phyloP scores from a whole-genome alignment of 176 grass and related monocot species.

The Sorghum bicolor region Sorghum_bicolor_NCBIv3 NC_012870.2:68066501-68067000 shows the following conservation, averaged over 20 bases:
- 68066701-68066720: not conserved
- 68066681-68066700: not conserved
- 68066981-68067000: not conserved
- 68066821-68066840: conserved; percentile 99
- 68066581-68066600: not conserved
- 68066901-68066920: conserved; percentile 1
- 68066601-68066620: not conserved
- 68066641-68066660: not conserved
- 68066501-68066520: not conserved
- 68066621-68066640: not conserved
- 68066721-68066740: conserved; percentile 22
- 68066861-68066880: conserved; percentile 64
- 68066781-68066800: conserved; percentile 45
- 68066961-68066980: not conserved
- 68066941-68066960: not conserved
- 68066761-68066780: conserved; percentile 14
- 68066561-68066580: not conserved
- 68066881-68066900: conserved; percentile 1
- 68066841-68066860: conserved; percentile 86
- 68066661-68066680: conserved; percentile 14
- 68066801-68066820: conserved; percentile 70
- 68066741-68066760: not conserved
- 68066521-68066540: not conserved
- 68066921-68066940: not conserved
- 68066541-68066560: not conserved